Base-by-base conservation (phyloP, 2,329 filamentous ascomycete genomes). In the Shiraia sp. region DNA sequence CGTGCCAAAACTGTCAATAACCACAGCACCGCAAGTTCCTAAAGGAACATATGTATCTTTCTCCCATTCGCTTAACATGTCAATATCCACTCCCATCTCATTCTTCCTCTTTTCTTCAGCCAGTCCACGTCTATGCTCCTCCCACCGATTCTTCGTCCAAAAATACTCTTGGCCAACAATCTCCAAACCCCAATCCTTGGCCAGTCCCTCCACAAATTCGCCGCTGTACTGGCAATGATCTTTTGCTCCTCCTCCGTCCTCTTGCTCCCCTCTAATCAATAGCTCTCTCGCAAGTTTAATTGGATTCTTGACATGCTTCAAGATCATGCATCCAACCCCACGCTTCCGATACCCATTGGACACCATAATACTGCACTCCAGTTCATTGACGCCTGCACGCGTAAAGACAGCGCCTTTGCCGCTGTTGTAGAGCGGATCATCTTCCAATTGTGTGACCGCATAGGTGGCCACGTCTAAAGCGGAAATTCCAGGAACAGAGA, bases 361-460 rank as follows among this genome's bases (percentile, higher is more conserved):
- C 0, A 95, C 87, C 90, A 95, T 95, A 36, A 95, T 81, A 7
- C 83, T 88, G 1, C 88, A 88, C 71, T 96, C 90, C 47, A 95
- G 83, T 72, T 96, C 88, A 65, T 91, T 90, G 49, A 84, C 79
- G 13, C 90, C 91, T 52, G 86, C 84, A 36, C 85, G 82, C 0
- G 89, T 95, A 69, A 95, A 96, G 14, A 95, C 90, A 36, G 90
- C 88, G 38, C 91, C 91, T 57, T 83, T 85, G 6, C 84, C 90
- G 42, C 84, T 83, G 72, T 96, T 96, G 78, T 93, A 95, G 4
- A 95, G 79, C 2, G 85, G 79, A 60, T 90, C 82, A 61, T 95
- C 77, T 71, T 96, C 90, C 12, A 96, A 80, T 17, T 85, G 77
- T 1, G 76, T 74, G 9, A 95, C 89, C 31, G 90, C 90, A 65